Base-by-base conservation (phyloP, 352 stramenopile species). In the Globisporangium nunn region DNA sequence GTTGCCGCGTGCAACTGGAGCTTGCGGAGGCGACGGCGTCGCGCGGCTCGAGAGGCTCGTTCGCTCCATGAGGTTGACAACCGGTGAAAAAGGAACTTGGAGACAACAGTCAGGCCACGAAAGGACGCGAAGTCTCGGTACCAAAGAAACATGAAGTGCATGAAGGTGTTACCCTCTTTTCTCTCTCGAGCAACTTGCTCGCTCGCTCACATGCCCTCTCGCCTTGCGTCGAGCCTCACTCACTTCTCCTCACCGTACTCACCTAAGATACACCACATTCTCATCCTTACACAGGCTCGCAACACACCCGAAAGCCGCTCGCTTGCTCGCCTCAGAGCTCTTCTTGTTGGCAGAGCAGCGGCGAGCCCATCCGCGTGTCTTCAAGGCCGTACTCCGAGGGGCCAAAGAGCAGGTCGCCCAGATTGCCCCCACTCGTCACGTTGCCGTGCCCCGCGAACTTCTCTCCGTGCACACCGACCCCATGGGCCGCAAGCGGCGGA, bases 301-400 rank as follows among this genome's bases (percentile, higher is more conserved):
- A n/a, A n/a, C n/a, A n/a, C n/a, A n/a, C n/a, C n/a, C n/a, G n/a
- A n/a, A n/a, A n/a, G n/a, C n/a, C 28, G 5, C 4, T n/a, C 18
- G 17, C n/a, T 15, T 28, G 15, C 8, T 28, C 17, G 6, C 17
- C 50, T 64, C 56, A 66, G 45, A 65, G 47, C 43, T 54, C 54
- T 50, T 69, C 58, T 56, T 57, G 56, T 30, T 58, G 50, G 55
- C 54, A 75, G 4, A 76, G 62, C 55, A 76, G 29, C 11, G 67
- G 54, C 6, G 68, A 67, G 12, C 68, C 43, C 40, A 69, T 56
- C 52, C 41, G 57, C 49, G 51, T 57, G 14, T 77, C 71, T 15
- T 50, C 50, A 35, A 80, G 63, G 31, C 47, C 68, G 56, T 64
- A 71, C 29, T 62, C 57, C 18, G 62, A 49, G 12, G 56, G 53